Evolutionary conservation across 257 asterid genomes (phyloP), one percentile per base, ranked within the genome.

Genomic region (Solanum bulbocastanum): DNA sequence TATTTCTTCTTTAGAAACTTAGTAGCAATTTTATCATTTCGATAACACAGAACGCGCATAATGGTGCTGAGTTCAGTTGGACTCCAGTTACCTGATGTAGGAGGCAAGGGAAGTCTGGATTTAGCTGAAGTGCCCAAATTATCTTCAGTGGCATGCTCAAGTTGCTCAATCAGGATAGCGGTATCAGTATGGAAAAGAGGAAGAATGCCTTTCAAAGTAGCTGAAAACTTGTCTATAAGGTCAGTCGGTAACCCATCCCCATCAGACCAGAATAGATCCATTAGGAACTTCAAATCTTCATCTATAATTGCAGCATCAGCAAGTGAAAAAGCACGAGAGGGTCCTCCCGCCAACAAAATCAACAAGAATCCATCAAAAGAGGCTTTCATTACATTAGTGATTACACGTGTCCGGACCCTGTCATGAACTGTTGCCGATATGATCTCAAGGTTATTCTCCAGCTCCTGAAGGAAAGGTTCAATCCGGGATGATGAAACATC

Each of bases 211-310:
- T 69, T 92, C 35, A 93, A 88, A 5, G 91, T 88, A 60, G 85
- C 83, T 22, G 98, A 92, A 68, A 87, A 87, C 91, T 93, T 94
- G 69, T 92, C 93, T n/a, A 96, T 94, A 91, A 96, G 93, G 88
- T 96, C 99, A 56, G 90, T 91, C 1, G 98, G 99, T 87, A 96
- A 90, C 52, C 99, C 99, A 89, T 96, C 98, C 79, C 99, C 99
- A 33, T 94, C 92, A 32, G 98, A 96, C 99, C 99, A 96, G 93
- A 96, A 96, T 79, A 95, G 94, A 87, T 94, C 98, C 65, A 87
- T 83, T 18, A 95, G 98, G 87, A 83, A 90, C 93, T 94, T 96
- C 32, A 94, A 91, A 91, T 96, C 99, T 90, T 96, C 98, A 40
- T 92, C 94, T 39, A 96, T 39, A 35, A 91, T 84, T 60, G 88